phyloP scores from a whole-genome alignment of 2,329 filamentous ascomycete species.

The Microdochium trichocladiopsis region DNA sequence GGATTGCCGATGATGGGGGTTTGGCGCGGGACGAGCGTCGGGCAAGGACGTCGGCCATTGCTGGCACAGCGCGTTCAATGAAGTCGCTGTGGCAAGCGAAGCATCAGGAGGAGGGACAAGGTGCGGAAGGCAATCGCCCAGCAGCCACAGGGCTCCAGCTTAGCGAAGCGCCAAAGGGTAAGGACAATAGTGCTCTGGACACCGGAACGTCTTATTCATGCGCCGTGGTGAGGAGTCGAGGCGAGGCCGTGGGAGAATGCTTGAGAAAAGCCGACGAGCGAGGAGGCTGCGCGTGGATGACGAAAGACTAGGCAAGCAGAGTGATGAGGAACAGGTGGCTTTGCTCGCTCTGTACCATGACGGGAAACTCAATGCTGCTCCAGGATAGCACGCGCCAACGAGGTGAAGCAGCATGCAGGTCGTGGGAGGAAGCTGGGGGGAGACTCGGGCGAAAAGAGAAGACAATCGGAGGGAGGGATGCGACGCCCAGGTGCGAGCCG shows the following conservation, averaged over 20 bases:
- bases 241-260: too few species aligned
- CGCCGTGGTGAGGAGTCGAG: too few species aligned
- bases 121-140: neutral
- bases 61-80: neutral
- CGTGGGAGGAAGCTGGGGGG: neutral
- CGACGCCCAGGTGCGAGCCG: neutral
- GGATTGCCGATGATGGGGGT: slow-evolving; percentile 60
- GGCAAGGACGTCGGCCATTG: slow-evolving; percentile 50
- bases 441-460: slow-evolving; percentile 7
- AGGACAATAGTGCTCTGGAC: too few species aligned
- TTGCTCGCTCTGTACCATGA: neutral
- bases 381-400: slow-evolving; percentile 7
- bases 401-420: slow-evolving; percentile 1
- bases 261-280: too few species aligned
- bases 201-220: too few species aligned
- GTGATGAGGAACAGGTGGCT: slow-evolving; percentile 4
- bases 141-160: too few species aligned
- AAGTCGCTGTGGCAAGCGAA: slow-evolving; percentile 10
- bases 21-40: slow-evolving; percentile 90
- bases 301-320: slow-evolving; percentile 11
- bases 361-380: neutral
- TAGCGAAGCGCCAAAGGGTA: too few species aligned
- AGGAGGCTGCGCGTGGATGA: slow-evolving; percentile 1
- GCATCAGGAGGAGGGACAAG: slow-evolving; percentile 6
- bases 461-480: slow-evolving; percentile 8